Conservation (phyloP, 257 asterid genomes). For the Jacaranda copaia region DNA sequence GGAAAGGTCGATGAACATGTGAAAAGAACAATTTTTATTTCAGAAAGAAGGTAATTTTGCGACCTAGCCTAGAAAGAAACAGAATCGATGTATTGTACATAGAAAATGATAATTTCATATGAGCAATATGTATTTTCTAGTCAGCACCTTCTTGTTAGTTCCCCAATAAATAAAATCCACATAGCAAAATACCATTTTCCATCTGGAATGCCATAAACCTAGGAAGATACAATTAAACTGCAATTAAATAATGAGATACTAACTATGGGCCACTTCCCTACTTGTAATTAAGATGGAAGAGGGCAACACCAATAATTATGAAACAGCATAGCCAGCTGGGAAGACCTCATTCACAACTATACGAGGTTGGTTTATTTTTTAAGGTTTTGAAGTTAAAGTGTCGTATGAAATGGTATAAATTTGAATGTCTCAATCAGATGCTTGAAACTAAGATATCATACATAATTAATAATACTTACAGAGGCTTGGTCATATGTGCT, state of each 20-base stretch:
- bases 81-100: neutral
- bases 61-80: neutral
- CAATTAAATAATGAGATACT: neutral
- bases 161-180: slow-evolving; percentile 9
- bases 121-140: slow-evolving; percentile 10
- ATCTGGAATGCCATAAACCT: neutral
- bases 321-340: neutral
- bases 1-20: neutral
- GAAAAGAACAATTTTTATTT: neutral
- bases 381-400: slow-evolving; percentile 17
- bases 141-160: neutral
- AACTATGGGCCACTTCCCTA: neutral
- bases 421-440: slow-evolving; percentile 6
- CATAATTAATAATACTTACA: slow-evolving; percentile 43
- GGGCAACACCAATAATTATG: neutral
- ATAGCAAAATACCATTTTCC: neutral
- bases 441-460: slow-evolving; percentile 19
- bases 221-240: neutral
- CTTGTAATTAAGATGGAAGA: neutral
- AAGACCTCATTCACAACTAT: neutral
- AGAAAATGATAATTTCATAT: neutral
- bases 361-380: neutral
- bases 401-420: neutral
- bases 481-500: slow-evolving; percentile 75
- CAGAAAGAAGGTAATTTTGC: neutral